Base-by-base conservation (phyloP, 2,329 filamentous ascomycete species). In the Hymenoscyphus salicellus region DNA sequence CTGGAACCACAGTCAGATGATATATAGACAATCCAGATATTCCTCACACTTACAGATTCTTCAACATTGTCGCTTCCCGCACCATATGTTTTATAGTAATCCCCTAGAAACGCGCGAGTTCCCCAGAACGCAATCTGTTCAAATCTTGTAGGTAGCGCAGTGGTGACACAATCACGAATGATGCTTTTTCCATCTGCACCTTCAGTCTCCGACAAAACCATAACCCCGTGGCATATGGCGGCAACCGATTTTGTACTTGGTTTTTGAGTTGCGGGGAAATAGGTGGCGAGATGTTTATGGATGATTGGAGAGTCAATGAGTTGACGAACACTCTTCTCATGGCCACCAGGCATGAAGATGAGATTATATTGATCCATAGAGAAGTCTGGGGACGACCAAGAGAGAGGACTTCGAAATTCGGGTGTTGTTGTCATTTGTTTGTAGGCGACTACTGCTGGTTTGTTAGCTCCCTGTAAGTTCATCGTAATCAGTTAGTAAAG, bases 41-140 rank as follows among this genome's bases (percentile, higher is more conserved):
- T 20, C 8, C 23, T 3, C n/a, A 26, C 17, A 72, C 79, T 72
- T 69, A 83, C 82, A 52, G 78, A 77, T 5, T 76, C 74, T 68
- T 84, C 80, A 3, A 83, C 80, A 65, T 80, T 77, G 38, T 81
- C 80, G 65, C 79, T 82, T 0, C 81, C 78, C 2, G 79, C 78
- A 0, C 83, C 83, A 63, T 83, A 84, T 2, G 82, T 84, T 77
- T 85, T 85, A 72, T 84, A 84, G 67, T 84, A 84, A 63, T 84
- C 83, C 2, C 82, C 83, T 14, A 84, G 71, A 52, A 83, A 80
- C 1, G 75, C 72, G 43, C 80, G 75, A 2, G 83, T 84, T 3
- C 77, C 76, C 78, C 81, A 82, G 65, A 79, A 85, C 0, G 80
- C 80, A 20, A 76, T 61, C 66, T 81, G 79, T 71, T 85, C 83